Evolutionary conservation across 805 yeast species (phyloP).

Genomic region (Nakazawaea molendinolei): DNA sequence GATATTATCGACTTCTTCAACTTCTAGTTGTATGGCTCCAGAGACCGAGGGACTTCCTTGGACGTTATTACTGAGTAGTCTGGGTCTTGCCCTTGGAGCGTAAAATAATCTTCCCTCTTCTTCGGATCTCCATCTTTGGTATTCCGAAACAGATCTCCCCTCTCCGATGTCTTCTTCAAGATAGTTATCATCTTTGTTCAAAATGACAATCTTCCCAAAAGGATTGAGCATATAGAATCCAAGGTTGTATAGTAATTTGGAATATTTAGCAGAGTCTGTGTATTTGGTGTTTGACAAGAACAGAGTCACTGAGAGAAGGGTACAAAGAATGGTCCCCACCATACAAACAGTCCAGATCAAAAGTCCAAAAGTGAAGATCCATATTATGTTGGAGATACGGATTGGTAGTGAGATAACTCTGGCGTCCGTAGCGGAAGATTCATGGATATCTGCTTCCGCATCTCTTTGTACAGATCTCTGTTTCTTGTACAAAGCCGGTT

Average conservation of each 20-base stretch:
- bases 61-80: background rate
- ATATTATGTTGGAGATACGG: slow-evolving; percentile 57
- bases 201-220: slow-evolving; percentile 82
- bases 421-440: slow-evolving; percentile 39
- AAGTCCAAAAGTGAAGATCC: slow-evolving; percentile 73
- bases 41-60: slow-evolving; percentile 1
- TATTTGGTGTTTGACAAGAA: slow-evolving; percentile 36
- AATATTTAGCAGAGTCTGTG: slow-evolving; percentile 52
- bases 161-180: slow-evolving; percentile 82
- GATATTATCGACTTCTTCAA: slow-evolving; percentile 21
- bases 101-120: slow-evolving; percentile 76
- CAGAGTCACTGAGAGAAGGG: slow-evolving; percentile 33
- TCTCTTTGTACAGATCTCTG: slow-evolving; percentile 83
- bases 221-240: slow-evolving; percentile 77
- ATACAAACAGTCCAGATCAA: slow-evolving; percentile 48
- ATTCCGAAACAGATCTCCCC: slow-evolving; percentile 80
- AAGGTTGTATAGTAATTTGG: slow-evolving; percentile 49
- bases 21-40: slow-evolving; percentile 1
- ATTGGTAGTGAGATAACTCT: slow-evolving; percentile 56
- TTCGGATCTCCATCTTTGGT: slow-evolving; percentile 81
- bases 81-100: slow-evolving; percentile 43
- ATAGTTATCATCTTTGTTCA: slow-evolving; percentile 74
- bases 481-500: slow-evolving; percentile 93
- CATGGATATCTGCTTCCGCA: slow-evolving; percentile 92
- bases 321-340: slow-evolving; percentile 39